Evolutionary conservation across 768 basidiomycete species (phyloP), one percentile per base, ranked within the genome.

Genomic region (Mycena galericulata): DNA sequence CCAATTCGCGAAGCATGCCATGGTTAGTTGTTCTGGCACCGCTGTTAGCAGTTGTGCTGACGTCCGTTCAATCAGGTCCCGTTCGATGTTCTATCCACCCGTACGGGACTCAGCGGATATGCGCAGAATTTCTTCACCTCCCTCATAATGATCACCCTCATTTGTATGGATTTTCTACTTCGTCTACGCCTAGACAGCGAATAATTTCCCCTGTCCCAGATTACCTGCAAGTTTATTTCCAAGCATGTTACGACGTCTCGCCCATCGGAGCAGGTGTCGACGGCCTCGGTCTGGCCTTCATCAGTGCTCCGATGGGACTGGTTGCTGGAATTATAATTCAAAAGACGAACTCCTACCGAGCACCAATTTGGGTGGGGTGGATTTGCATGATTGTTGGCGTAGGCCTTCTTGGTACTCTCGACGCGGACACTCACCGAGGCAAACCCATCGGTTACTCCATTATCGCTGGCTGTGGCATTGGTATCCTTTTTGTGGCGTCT

Each of bases 151-250:
- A n/a, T n/a, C n/a, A n/a, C n/a, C n/a, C n/a, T n/a, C n/a, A n/a
- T n/a, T n/a, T n/a, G n/a, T n/a, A n/a, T n/a, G n/a, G n/a, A n/a
- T n/a, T n/a, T n/a, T n/a, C n/a, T n/a, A n/a, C n/a, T n/a, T n/a
- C n/a, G n/a, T n/a, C n/a, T n/a, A n/a, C n/a, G n/a, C n/a, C n/a
- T n/a, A n/a, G n/a, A n/a, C n/a, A n/a, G n/a, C n/a, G n/a, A n/a
- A n/a, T n/a, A n/a, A n/a, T n/a, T n/a, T n/a, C n/a, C n/a, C n/a
- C n/a, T n/a, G n/a, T n/a, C 3, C 14, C 17, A 80, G 82, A 82
- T 67, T 85, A 81, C 62, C 68, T 81, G 1, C 81, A 82, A 2
- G 78, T 83, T 18, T 85, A 80, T 70, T 85, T 82, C 69, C 84
- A 85, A 66, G 82, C 83, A 0, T 79, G 78, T 65, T 76, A 76